Percentiles rank a stretch among this genome's conserved stretches.
Evolutionary conservation across 805 yeast species (phyloP).

Genomic region (Nakazawaea pomicola): DNA sequence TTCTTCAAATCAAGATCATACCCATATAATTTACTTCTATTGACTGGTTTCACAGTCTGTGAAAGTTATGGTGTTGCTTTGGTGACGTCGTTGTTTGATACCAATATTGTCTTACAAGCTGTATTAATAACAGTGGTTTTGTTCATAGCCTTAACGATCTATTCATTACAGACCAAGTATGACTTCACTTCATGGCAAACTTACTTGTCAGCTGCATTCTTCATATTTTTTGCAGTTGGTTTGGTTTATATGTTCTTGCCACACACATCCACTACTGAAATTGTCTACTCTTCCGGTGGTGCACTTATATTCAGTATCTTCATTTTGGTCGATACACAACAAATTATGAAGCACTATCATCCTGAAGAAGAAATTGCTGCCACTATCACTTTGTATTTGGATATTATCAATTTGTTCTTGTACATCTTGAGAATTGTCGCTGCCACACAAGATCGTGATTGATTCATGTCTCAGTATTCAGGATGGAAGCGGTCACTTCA

Average conservation of each 20-base stretch:
- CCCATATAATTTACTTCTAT: conserved; percentile 58
- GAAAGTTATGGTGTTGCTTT: conserved; percentile 74
- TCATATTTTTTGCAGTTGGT: conserved; percentile 69
- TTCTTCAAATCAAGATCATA: conserved; percentile 58
- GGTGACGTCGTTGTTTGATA: conserved; percentile 56
- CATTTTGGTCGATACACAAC: conserved; percentile 76
- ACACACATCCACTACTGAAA: conserved; percentile 49
- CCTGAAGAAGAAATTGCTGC: conserved; percentile 87
- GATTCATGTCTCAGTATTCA: too few relatives aligned
- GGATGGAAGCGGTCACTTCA: too few relatives aligned
- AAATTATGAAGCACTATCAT: conserved; percentile 65
- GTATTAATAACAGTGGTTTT: conserved; percentile 61
- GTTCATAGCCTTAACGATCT: conserved; percentile 69
- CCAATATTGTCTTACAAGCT: conserved; percentile 65
- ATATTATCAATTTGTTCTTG: conserved; percentile 75
- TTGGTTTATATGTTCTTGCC: conserved; percentile 67
- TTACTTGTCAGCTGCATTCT: conserved; percentile 46
- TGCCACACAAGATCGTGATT: conserved; percentile 18
- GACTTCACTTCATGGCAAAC: conserved; percentile 71
- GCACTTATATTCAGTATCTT: conserved; percentile 70
- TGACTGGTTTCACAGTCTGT: conserved; percentile 64
- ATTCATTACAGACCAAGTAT: conserved; percentile 74
- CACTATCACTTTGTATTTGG: conserved; percentile 73
- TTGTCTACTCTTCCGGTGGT: conserved; percentile 67
- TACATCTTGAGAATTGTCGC: conserved; percentile 65